Conservation (phyloP, 345 rosid species). For the Adansonia digitata region DNA sequence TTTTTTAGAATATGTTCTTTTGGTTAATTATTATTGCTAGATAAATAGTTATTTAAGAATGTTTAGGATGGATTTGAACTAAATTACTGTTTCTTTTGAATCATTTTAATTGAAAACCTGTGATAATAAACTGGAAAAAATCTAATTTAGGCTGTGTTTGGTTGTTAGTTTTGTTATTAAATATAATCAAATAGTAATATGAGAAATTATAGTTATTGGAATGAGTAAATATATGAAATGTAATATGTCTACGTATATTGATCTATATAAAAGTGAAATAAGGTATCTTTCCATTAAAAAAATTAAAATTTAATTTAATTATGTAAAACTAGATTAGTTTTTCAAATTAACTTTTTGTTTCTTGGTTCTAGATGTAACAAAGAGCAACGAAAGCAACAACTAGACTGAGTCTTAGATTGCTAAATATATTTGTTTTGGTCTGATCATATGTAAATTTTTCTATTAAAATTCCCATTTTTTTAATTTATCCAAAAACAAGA, state of each 20-base stretch:
- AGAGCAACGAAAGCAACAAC: background rate
- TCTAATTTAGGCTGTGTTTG: background rate
- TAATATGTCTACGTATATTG: background rate
- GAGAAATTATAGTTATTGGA: background rate
- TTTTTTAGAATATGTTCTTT: background rate
- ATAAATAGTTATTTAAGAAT: conserved; percentile 3
- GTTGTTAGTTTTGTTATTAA: background rate
- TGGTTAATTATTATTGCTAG: background rate
- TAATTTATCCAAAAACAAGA: too few relatives aligned
- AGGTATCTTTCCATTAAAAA: background rate
- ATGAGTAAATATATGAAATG: background rate
- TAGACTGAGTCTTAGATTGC: background rate
- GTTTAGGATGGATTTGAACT: background rate
- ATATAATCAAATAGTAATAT: background rate
- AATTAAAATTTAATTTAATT: background rate
- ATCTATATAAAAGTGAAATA: background rate
- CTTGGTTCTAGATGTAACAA: background rate
- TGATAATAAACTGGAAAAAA: background rate
- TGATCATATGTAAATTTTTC: background rate
- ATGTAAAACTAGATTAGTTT: background rate
- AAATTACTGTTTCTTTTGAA: background rate
- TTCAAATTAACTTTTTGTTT: background rate
- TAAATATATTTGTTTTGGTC: background rate
- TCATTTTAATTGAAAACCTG: background rate
- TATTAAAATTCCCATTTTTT: background rate